Percentiles rank a stretch among this genome's conserved stretches.
phyloP scores from a whole-genome alignment of 2,329 filamentous ascomycete species.

The Sclerotinia minor region DNA sequence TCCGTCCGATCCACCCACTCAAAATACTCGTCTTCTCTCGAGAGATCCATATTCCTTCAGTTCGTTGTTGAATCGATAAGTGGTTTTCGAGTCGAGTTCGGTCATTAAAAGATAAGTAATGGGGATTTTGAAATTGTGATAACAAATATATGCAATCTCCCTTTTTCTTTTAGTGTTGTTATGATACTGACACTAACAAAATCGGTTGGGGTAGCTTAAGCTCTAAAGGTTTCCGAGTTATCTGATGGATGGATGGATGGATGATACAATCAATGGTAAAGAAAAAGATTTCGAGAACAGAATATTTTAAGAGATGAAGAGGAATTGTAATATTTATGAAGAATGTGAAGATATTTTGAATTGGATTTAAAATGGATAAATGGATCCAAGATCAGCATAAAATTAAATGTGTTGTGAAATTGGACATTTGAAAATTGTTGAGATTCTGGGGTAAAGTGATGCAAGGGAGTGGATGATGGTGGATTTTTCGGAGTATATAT shows the following conservation, averaged over 20 bases:
- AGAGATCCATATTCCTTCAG: slow-evolving; percentile 20
- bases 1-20: slow-evolving; percentile 20
- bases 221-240: neutral
- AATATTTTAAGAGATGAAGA: neutral
- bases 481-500: neutral
- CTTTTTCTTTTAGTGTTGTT: neutral
- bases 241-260: neutral
- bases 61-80: neutral
- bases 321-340: neutral
- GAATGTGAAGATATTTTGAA: neutral
- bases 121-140: neutral
- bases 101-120: neutral
- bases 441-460: slow-evolving; percentile 20
- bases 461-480: slow-evolving; percentile 10
- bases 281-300: neutral
- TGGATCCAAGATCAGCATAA: neutral
- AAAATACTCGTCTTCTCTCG: slow-evolving; percentile 23
- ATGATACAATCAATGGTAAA: neutral
- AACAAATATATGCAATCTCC: neutral
- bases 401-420: slow-evolving; percentile 5
- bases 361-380: neutral
- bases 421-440: slow-evolving; percentile 2
- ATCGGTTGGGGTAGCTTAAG: slow-evolving; percentile 18
- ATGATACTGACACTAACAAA: neutral
- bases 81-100: neutral